Percentiles rank a stretch among this genome's conserved stretches.
Evolutionary conservation across 441 rosid genomes (phyloP).

Genomic region (Gossypium gossypioides): DNA sequence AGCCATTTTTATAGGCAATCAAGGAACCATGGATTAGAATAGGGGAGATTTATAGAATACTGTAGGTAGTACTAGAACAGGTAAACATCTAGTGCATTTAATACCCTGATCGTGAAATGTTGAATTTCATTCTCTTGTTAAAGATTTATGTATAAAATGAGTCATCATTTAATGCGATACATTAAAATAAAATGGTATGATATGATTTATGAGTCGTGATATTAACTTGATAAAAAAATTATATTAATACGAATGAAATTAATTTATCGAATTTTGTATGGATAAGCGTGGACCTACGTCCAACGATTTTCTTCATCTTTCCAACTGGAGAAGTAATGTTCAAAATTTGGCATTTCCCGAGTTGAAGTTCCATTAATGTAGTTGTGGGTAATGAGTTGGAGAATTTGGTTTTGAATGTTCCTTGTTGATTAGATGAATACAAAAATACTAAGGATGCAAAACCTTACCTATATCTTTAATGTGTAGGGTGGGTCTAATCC

Average conservation of each 20-base stretch:
- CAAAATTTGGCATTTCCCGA: neutral
- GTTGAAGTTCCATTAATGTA: too few species aligned
- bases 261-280: neutral
- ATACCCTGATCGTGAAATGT: constrained; percentile 13
- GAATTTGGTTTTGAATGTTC: too few species aligned
- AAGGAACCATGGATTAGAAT: neutral
- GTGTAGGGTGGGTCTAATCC: constrained; percentile 4
- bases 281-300: neutral
- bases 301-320: neutral
- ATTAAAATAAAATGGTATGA: too few species aligned
- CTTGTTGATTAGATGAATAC: too few species aligned
- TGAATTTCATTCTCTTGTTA: neutral
- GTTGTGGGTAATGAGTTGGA: too few species aligned
- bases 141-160: neutral
- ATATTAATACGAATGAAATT: too few species aligned
- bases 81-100: constrained; percentile 9
- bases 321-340: neutral
- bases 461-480: neutral
- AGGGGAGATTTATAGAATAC: constrained; percentile 2
- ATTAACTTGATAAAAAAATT: too few species aligned
- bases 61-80: constrained; percentile 13
- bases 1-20: constrained; percentile 24
- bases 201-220: too few species aligned
- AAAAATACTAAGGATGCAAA: neutral
- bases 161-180: neutral